Evolutionary conservation across 179 eudicot species (phyloP).

Genomic region (Pouteria campechiana): DNA sequence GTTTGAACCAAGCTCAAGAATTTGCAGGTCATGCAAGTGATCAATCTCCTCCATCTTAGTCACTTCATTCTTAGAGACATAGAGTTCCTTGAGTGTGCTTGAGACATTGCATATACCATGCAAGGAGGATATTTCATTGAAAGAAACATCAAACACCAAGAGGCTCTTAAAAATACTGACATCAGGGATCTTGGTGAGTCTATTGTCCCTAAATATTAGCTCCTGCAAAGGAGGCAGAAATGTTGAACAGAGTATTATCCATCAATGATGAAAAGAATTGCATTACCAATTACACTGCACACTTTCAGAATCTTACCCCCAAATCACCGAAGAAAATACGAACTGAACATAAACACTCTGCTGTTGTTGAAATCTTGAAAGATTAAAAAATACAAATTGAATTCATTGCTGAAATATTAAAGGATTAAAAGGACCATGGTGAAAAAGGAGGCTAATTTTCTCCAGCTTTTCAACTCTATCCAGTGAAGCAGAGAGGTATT

Average conservation of each 20-base stretch:
- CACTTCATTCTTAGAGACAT: slow-evolving; percentile 91
- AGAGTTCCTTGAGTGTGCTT: slow-evolving; percentile 68
- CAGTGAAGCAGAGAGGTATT: too few relatives aligned
- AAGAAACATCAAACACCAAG: slow-evolving; percentile 84
- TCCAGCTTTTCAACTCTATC: too few relatives aligned
- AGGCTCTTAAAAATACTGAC: slow-evolving; percentile 72
- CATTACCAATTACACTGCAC: too few relatives aligned
- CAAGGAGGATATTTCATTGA: slow-evolving; percentile 74
- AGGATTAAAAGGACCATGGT: too few relatives aligned
- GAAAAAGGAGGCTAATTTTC: too few relatives aligned
- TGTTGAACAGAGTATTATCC: background rate
- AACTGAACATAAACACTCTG: too few relatives aligned
- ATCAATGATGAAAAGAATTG: too few relatives aligned
- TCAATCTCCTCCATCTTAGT: slow-evolving; percentile 90
- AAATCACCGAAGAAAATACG: too few relatives aligned
- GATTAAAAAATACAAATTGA: too few relatives aligned
- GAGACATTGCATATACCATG: slow-evolving; percentile 71
- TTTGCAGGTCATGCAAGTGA: slow-evolving; percentile 65
- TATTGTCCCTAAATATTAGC: slow-evolving; percentile 86
- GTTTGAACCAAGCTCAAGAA: slow-evolving; percentile 98
- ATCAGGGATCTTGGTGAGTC: slow-evolving; percentile 75
- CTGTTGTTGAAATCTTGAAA: too few relatives aligned
- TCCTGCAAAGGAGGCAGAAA: slow-evolving; percentile 42
- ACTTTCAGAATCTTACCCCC: too few relatives aligned
- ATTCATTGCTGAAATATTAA: too few relatives aligned